Base-by-base conservation (phyloP, 202 grass and related monocot species). In the Setaria italica region DNA sequence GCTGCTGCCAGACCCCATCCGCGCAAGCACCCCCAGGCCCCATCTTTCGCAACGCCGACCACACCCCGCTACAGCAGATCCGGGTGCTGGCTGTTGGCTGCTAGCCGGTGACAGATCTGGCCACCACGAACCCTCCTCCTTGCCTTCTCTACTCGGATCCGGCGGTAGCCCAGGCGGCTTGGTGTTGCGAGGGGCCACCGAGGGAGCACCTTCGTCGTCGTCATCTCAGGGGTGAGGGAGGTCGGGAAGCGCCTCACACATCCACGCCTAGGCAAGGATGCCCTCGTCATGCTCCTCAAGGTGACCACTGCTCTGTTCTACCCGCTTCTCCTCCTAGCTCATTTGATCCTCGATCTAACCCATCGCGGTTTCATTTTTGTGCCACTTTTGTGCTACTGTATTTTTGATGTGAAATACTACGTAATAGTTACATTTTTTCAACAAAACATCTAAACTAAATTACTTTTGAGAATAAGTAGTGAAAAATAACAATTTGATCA, bases 281-380 rank as follows among this genome's bases (percentile, higher is more conserved):
- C 93, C 76, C 86, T 95, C 57, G 69, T 99, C 72, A 95, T 94
- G 87, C 88, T 95, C 56, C 91, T 99, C 25, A 99, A 99, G 96
- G 96, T 96, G 86, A 79, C 15, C 30, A 12, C 73, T 25, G 39
- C 67, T 66, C 49, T 20, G 15, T 41, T 46, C 20, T 15, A 37
- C 10, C 60, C 70, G 12, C 8, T 76, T 60, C 32, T 32, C 41
- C 66, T 77, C 62, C 43, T 14, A 20, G 14, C 39, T 56, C 19
- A 69, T 35, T 62, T 74, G 32, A 16, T 39, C 32, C 7, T 73
- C 46, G 54, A 69, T 65, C 39, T 41, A 78, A 59, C 6, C 9
- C 56, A 10, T 35, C 25, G 20, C 11, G 62, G 57, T 59, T 43
- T 46, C 68, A 11, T 77, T 83, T 49, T 82, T 17, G 35, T 39